Evolutionary conservation across 257 asterid genomes (phyloP), one percentile per base, ranked within the genome.

Genomic region (Plectranthus barbatus): DNA sequence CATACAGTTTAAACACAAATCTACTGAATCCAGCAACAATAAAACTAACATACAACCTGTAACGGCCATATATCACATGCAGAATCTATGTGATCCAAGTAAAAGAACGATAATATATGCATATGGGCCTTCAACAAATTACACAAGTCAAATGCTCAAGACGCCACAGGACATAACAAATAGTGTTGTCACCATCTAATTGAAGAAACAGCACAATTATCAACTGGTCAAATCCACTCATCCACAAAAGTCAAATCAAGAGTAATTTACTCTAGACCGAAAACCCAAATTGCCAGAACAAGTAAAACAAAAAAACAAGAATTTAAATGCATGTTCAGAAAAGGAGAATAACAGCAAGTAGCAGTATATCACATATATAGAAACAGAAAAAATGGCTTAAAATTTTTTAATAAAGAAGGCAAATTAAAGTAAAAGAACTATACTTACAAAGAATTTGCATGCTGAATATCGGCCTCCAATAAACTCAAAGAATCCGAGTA

Each of bases 391-490:
- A 44, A 51, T 2, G 31, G 5, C 31, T 26, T 26, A 26, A 26
- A 2, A n/a, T n/a, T n/a, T n/a, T n/a, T n/a, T n/a, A n/a, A n/a
- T n/a, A n/a, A 26, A 5, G 5, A 26, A 26, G 2, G 31, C 31
- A 26, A 59, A 9, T 37, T 11, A 50, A 23, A 39, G 29, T 2
- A 18, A 64, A 64, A 44, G 36, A 57, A 10, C 41, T 68, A n/a
- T n/a, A 67, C 96, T 80, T 79, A 90, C 97, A 90, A 62, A 74
- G 83, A 72, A 79, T 90, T 90, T 44, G 95, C 96, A 76, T 83
- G 88, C 71, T 80, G 93, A 56, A 87, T 79, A 77, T 90, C 97
- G 67, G 83, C 71, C 80, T 90, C 97, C 59, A 90, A 76, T 67
- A 78, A 79, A 76, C 81, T 87, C 73, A 87, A 54, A 42, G 95